Percentiles rank a stretch among this genome's conserved stretches.
These are phyloP conservation scores for Candida dubliniensis DNA, from an alignment of 1,139 yeast genomes.

Conservation along the genomic window DNA sequence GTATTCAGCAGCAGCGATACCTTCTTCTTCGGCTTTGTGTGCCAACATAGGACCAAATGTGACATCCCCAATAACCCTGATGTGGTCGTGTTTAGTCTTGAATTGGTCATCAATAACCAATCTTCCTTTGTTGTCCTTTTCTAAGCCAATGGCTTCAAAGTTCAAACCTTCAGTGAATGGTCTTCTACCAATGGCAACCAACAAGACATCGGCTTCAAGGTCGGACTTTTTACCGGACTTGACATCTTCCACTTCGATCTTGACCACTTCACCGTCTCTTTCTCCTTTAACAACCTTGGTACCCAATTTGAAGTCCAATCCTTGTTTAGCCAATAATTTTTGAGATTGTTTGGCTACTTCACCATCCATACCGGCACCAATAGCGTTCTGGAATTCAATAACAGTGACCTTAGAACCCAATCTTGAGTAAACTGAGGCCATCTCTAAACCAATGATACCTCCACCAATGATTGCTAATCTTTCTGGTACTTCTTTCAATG, in stretches of 20 bases:
- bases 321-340: slow-evolving; percentile 91
- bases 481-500: slow-evolving; percentile 88
- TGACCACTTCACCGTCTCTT: slow-evolving; percentile 84
- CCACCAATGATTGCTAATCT: slow-evolving; percentile 94
- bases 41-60: slow-evolving; percentile 99
- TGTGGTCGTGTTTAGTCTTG: slow-evolving; percentile 89
- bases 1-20: slow-evolving; percentile 96
- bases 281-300: slow-evolving; percentile 88
- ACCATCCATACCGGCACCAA: slow-evolving; percentile 95
- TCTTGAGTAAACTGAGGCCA: slow-evolving; percentile 98
- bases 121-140: slow-evolving; percentile 88
- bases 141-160: slow-evolving; percentile 86
- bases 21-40: slow-evolving; percentile 99
- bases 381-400: slow-evolving; percentile 83
- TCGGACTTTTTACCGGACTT: slow-evolving; percentile 81
- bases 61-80: slow-evolving; percentile 97
- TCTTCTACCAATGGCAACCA: slow-evolving; percentile 98
- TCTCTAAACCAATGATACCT: slow-evolving; percentile 98
- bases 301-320: slow-evolving; percentile 87
- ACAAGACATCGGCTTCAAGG: slow-evolving; percentile 85
- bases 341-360: slow-evolving; percentile 91
- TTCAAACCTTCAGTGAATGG: slow-evolving; percentile 91
- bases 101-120: slow-evolving; percentile 91
- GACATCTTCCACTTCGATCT: slow-evolving; percentile 84
- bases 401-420: slow-evolving; percentile 95